Base-by-base conservation (phyloP, 2,329 filamentous ascomycete genomes). In the Alternaria hordeiaustralica region DNA sequence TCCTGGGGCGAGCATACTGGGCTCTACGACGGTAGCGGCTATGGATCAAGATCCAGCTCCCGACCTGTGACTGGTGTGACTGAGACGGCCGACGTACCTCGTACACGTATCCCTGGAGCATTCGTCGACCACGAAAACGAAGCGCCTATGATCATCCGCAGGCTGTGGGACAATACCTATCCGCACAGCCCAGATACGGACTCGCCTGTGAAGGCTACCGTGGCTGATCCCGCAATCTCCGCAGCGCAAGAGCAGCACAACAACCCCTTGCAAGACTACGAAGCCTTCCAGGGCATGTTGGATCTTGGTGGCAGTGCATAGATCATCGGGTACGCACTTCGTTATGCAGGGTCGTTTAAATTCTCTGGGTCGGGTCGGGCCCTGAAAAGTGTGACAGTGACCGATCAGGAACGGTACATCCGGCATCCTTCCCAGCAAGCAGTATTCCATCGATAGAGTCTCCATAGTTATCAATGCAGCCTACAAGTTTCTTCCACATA, bases 1-100 rank as follows among this genome's bases (percentile, higher is more conserved):
- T 44, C 50, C 9, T 59, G 54, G 56, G 43, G 63, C 55, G 25
- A 50, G 25, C 64, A 55, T 33, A 28, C 47, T 15, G 50, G 70
- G 23, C 59, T 73, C 26, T 75, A 75, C 60, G 70, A 76, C 20
- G 73, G 72, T 7, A 67, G 67, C 30, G 73, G 72, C 25, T 78
- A 75, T 44, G 74, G 69, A 6, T 58, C 64, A 13, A 65, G 66
- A 25, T 54, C 56, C 9, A 46, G 49, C 28, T 62, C 60, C 2
- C 59, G 41, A 20, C 50, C 46, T 25, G 18, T 65, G 23, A 44
- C 55, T 20, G 55, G 23, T 20, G 28, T 20, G 15, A 56, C 43
- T 56, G 55, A 54, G 33, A 59, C 18, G 49, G 15, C 49, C 30
- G 49, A 36, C 30, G 49, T 53, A 10, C 20, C 49, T 25, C 15